Conservation (phyloP, 805 yeast species). For the Lipomyces yamanashiensis region DNA sequence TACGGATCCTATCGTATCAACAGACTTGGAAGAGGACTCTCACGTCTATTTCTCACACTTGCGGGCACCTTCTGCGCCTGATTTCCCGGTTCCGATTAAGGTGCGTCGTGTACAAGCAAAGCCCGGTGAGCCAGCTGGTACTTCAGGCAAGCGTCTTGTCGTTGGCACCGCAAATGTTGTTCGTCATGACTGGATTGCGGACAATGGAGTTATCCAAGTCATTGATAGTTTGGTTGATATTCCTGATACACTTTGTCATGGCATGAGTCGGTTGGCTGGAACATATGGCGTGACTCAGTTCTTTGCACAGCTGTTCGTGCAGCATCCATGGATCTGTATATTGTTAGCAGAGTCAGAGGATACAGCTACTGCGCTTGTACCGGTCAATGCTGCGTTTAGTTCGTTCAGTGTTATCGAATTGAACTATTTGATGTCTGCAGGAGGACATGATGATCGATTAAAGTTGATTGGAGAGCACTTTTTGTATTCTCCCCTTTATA, state of each 20-base stretch:
- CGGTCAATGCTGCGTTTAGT: constrained; percentile 29
- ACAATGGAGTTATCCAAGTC: constrained; percentile 39
- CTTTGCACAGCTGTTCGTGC: constrained; percentile 16
- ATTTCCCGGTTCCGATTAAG: constrained; percentile 29
- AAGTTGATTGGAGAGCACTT: constrained; percentile 30
- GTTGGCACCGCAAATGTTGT: constrained; percentile 31
- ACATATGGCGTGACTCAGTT: background rate
- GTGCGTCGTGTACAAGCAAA: constrained; percentile 14
- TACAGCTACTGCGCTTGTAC: constrained; percentile 34
- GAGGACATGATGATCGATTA: constrained; percentile 31
- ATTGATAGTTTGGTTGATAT: constrained; percentile 31
- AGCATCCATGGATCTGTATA: constrained; percentile 28
- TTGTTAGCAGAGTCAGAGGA: constrained; percentile 20
- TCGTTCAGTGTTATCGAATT: constrained; percentile 29
- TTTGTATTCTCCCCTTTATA: constrained; percentile 26
- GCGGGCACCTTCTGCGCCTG: constrained; percentile 32
- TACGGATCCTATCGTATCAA: constrained; percentile 23
- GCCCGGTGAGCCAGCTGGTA: constrained; percentile 10
- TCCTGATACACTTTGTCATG: constrained; percentile 34
- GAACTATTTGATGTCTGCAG: constrained; percentile 26
- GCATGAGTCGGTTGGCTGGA: constrained; percentile 3
- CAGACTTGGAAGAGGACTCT: constrained; percentile 17
- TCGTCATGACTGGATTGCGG: constrained; percentile 39
- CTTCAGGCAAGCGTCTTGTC: constrained; percentile 18
- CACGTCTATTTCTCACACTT: constrained; percentile 30